Evolutionary conservation across 2,329 filamentous ascomycete genomes (phyloP).

Genomic region (Colletotrichum sp.): DNA sequence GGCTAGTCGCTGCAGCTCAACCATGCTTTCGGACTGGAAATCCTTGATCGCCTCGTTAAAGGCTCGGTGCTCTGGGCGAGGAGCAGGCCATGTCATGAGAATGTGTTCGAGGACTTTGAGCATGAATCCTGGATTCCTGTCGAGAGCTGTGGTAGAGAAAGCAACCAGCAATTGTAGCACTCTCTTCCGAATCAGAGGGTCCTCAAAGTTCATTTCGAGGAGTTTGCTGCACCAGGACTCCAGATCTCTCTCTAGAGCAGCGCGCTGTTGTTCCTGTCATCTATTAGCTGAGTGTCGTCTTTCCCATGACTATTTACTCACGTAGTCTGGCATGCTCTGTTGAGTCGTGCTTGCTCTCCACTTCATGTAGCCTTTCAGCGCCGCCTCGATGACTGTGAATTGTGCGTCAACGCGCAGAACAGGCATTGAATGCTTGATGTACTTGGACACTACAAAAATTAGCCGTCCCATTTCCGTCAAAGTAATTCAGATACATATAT

Average conservation of each 20-base stretch:
- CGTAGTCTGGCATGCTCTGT: conserved; percentile 20
- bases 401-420: conserved; percentile 85
- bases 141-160: conserved; percentile 81
- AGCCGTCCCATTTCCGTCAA: neutral
- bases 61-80: conserved; percentile 71
- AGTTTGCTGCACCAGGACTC: conserved; percentile 77
- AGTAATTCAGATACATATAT: neutral
- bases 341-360: conserved; percentile 57
- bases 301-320: neutral
- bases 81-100: conserved; percentile 79
- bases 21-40: conserved; percentile 81
- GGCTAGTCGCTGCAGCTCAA: conserved; percentile 87
- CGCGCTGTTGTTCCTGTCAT: conserved; percentile 54
- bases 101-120: conserved; percentile 91
- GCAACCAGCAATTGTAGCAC: conserved; percentile 83
- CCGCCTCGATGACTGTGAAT: conserved; percentile 87
- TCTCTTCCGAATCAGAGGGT: conserved; percentile 83
- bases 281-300: neutral
- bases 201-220: conserved; percentile 76
- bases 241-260: conserved; percentile 65
- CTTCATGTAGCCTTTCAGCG: conserved; percentile 86
- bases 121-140: conserved; percentile 81
- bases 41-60: conserved; percentile 93
- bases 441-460: conserved; percentile 51
- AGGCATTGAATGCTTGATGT: conserved; percentile 73